Evolutionary conservation across 164 flowering plant genomes (phyloP).

Genomic region (Stephania cephalantha): DNA sequence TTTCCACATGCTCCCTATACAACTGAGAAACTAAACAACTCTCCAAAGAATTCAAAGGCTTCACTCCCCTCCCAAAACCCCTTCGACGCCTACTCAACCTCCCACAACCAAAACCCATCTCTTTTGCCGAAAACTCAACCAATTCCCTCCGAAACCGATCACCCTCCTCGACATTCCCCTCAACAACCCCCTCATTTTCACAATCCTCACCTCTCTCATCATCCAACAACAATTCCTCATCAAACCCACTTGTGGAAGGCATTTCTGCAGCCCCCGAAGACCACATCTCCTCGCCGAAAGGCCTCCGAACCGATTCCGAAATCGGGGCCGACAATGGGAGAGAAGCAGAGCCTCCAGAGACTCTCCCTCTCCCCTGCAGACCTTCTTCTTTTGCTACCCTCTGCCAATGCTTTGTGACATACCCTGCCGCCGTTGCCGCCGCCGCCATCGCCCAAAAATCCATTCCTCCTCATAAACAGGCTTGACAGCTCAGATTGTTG

Average conservation of each 20-base stretch:
- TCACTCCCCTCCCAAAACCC: conserved; percentile 18
- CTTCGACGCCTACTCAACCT: conserved; percentile 17
- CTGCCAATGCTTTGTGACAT: conserved; percentile 47
- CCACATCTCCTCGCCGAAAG: conserved; percentile 17
- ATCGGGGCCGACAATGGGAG: conserved; percentile 13
- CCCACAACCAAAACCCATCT: conserved; percentile 12
- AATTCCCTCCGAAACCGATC: conserved; percentile 13
- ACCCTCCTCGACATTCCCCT: conserved; percentile 12
- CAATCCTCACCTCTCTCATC: conserved; percentile 1
- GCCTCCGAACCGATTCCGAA: conserved; percentile 15
- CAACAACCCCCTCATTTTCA: conserved; percentile 11
- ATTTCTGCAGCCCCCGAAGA: conserved; percentile 8
- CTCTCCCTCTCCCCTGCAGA: background rate
- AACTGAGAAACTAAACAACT: conserved; percentile 75
- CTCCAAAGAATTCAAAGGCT: conserved; percentile 55
- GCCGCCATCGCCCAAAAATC: conserved; percentile 71
- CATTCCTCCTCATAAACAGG: conserved; percentile 27
- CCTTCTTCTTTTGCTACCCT: conserved; percentile 5
- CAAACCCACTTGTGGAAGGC: conserved; percentile 21
- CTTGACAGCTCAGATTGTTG: background rate
- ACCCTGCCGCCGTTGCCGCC: conserved; percentile 70
- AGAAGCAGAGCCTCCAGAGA: conserved; percentile 10
- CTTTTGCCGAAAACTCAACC: conserved; percentile 18
- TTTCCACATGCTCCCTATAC: conserved; percentile 40
- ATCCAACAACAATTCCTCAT: conserved; percentile 11